phyloP scores from a whole-genome alignment of 2,329 filamentous ascomycete genomes.

The Beauveria sp. region DNA sequence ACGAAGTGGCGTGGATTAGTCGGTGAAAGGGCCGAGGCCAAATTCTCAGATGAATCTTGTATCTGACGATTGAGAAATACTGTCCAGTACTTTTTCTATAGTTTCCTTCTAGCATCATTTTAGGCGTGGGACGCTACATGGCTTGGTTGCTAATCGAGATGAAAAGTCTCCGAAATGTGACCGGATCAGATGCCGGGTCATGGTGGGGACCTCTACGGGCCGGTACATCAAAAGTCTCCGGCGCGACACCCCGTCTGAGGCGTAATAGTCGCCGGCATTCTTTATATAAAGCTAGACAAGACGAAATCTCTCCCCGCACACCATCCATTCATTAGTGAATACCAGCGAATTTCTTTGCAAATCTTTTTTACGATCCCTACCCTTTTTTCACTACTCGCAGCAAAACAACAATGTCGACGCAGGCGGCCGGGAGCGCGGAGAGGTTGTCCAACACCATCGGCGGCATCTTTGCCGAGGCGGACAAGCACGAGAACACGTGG shows the following conservation, averaged over 20 bases:
- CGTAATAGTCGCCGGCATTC: slow-evolving; percentile 2
- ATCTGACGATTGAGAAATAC: no score
- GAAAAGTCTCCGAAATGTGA: slow-evolving; percentile 6
- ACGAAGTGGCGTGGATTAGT: no score
- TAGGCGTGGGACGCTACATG: not conserved
- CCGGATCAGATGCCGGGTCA: not conserved
- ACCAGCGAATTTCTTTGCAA: not conserved
- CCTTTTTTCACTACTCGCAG: not conserved
- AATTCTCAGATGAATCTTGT: no score
- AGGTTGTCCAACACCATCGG: not conserved
- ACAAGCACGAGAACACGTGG: not conserved
- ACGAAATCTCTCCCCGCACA: not conserved
- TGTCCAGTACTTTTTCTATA: no score
- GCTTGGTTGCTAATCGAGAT: not conserved
- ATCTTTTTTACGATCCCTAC: not conserved
- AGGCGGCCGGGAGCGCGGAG: not conserved
- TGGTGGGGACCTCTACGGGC: not conserved
- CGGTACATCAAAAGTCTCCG: not conserved
- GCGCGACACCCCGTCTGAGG: not conserved
- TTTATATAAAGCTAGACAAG: not conserved
- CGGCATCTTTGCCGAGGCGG: slow-evolving; percentile 2
- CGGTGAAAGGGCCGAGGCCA: no score
- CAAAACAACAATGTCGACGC: not conserved
- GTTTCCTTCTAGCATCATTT: no score
- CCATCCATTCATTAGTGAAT: not conserved